Evolutionary conservation across 768 basidiomycete genomes (phyloP).

Genomic region (Gymnopilus dilepis): DNA sequence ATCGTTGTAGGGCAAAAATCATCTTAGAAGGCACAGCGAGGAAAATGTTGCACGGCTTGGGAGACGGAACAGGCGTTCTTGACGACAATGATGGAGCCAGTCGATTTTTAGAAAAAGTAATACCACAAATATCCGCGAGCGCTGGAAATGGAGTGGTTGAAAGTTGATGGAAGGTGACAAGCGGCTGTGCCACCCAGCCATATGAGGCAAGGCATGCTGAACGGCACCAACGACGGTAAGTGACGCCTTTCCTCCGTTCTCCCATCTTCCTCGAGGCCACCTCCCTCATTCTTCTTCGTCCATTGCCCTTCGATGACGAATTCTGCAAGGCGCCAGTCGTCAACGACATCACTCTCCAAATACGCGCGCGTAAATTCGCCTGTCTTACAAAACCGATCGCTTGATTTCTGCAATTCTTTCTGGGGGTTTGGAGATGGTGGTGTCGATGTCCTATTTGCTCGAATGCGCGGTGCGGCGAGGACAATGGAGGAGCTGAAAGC

Average conservation of each 20-base stretch:
- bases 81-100: neutral
- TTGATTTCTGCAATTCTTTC: conserved; percentile 97
- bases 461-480: conserved; percentile 84
- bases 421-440: conserved; percentile 91
- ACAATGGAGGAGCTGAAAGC: conserved; percentile 87
- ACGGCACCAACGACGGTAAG: neutral
- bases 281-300: conserved; percentile 2
- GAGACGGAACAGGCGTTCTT: neutral
- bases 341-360: conserved; percentile 79
- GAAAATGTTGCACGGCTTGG: neutral
- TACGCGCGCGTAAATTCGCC: conserved; percentile 67
- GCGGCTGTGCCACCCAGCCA: conserved; percentile 1
- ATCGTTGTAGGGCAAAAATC: no score
- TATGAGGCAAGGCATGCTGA: neutral
- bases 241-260: conserved; percentile 2
- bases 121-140: neutral
- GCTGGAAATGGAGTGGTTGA: neutral
- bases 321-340: conserved; percentile 80
- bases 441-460: conserved; percentile 88
- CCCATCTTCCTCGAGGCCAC: conserved; percentile 4
- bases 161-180: neutral
- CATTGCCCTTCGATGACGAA: conserved; percentile 37
- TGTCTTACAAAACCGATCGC: conserved; percentile 49
- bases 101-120: neutral
- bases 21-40: neutral